A percentile compares a stretch with the other conserved stretches of the same genome.
Evolutionary conservation across 805 yeast genomes (phyloP).

Genomic region (Lachancea fermentati): DNA sequence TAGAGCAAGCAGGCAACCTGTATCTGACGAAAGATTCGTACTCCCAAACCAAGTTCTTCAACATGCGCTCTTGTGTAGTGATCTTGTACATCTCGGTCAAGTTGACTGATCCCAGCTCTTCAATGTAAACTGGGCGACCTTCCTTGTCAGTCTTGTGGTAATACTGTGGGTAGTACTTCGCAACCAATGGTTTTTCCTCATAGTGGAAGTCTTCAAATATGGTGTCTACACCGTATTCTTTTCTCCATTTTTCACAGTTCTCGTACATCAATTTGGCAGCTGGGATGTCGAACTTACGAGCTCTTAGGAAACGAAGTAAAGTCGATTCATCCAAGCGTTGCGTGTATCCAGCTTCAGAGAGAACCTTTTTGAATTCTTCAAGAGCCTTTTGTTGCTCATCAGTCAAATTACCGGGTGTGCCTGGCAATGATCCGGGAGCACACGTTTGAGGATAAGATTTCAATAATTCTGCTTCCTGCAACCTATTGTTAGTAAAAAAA

Average conservation of each 20-base stretch:
- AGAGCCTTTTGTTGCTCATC: conserved; percentile 59
- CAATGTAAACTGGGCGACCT: conserved; percentile 93
- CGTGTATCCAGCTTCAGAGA: conserved; percentile 61
- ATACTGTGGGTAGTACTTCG: conserved; percentile 89
- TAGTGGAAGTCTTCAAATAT: conserved; percentile 84
- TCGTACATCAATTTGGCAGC: conserved; percentile 78
- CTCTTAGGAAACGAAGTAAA: conserved; percentile 79
- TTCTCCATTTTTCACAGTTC: conserved; percentile 89
- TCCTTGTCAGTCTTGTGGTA: conserved; percentile 96
- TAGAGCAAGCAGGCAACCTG: conserved; percentile 92
- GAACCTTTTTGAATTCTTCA: conserved; percentile 49
- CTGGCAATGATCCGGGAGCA: conserved; percentile 59
- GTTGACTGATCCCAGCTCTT: conserved; percentile 89
- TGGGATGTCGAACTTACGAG: conserved; percentile 84
- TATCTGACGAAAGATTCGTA: conserved; percentile 82
- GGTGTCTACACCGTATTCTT: conserved; percentile 78
- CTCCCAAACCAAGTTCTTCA: conserved; percentile 94
- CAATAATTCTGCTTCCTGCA: conserved; percentile 26
- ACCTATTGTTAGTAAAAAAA: not conserved
- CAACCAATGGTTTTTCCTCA: conserved; percentile 88
- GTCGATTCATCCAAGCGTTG: conserved; percentile 84
- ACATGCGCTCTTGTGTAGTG: conserved; percentile 93
- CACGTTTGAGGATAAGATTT: conserved; percentile 67
- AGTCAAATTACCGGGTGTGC: conserved; percentile 77
- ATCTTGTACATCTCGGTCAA: conserved; percentile 86